These are phyloP conservation scores for Colletotrichum tanaceti DNA, from an alignment of 2,329 filamentous ascomycete genomes.

Conservation along the genomic window DNA sequence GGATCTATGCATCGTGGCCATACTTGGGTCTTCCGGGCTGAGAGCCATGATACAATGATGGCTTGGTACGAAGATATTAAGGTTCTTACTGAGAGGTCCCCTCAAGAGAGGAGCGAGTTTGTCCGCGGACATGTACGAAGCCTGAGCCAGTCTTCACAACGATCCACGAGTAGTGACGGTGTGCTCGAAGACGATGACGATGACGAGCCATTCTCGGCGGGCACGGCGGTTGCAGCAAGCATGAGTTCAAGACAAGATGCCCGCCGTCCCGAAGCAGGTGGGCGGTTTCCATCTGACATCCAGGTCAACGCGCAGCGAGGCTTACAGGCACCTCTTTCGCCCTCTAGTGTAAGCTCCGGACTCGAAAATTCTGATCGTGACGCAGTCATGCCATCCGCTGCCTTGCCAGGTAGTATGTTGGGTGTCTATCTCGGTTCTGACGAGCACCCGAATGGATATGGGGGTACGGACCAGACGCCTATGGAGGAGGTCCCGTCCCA, in stretches of 20 bases:
- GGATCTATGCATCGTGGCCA: constrained; percentile 89
- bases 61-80: constrained; percentile 97
- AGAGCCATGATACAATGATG: constrained; percentile 92
- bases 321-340: constrained; percentile 82
- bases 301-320: constrained; percentile 82
- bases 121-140: constrained; percentile 85
- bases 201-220: constrained; percentile 70
- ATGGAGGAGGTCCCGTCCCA: constrained; percentile 63
- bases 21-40: constrained; percentile 78
- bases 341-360: constrained; percentile 83
- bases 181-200: constrained; percentile 80
- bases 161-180: constrained; percentile 79
- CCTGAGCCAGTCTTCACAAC: constrained; percentile 73
- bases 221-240: constrained; percentile 65
- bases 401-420: constrained; percentile 53
- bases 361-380: constrained; percentile 63
- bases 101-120: constrained; percentile 88
- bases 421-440: background rate
- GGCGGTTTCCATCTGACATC: constrained; percentile 95
- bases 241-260: constrained; percentile 63
- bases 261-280: constrained; percentile 87
- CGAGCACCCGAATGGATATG: constrained; percentile 52
- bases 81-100: constrained; percentile 85
- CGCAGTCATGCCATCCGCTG: constrained; percentile 68
- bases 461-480: constrained; percentile 57